Conservation (phyloP, 345 rosid genomes). For the Linum usitatissimum region DNA sequence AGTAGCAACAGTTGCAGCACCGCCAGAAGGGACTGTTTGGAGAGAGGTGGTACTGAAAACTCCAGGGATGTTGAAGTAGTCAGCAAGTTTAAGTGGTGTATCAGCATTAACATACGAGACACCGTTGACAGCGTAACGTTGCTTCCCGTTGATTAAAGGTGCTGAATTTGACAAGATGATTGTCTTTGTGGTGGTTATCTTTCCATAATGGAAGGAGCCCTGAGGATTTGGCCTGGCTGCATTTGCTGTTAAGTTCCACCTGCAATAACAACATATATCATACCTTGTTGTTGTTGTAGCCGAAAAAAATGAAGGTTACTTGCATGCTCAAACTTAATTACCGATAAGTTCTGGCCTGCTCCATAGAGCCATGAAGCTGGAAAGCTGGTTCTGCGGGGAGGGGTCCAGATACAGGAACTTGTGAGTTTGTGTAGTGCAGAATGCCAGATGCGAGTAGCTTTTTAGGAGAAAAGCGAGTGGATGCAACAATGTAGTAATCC, state of each 20-base stretch:
- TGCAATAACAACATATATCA: constrained; percentile 9
- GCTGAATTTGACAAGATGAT: constrained; percentile 61
- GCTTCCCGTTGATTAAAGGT: constrained; percentile 65
- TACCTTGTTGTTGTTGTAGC: not conserved
- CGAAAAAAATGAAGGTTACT: not conserved
- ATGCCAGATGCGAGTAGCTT: constrained; percentile 43
- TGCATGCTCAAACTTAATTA: constrained; percentile 5
- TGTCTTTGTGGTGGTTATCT: constrained; percentile 38
- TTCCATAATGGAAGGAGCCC: constrained; percentile 86
- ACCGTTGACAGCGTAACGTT: constrained; percentile 66
- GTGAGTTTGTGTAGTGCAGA: constrained; percentile 59
- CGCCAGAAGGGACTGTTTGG: constrained; percentile 41
- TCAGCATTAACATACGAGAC: constrained; percentile 64
- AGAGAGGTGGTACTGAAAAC: constrained; percentile 44
- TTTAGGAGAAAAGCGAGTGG: constrained; percentile 38
- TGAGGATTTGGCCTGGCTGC: constrained; percentile 98
- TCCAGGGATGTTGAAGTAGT: constrained; percentile 56
- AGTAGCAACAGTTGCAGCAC: constrained; percentile 42
- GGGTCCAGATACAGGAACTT: constrained; percentile 52
- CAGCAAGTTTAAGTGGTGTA: constrained; percentile 85
- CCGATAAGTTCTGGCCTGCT: constrained; percentile 81
- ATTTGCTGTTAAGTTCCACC: constrained; percentile 87
- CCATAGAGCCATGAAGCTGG: constrained; percentile 58
- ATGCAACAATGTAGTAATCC: constrained; percentile 77
- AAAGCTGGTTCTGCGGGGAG: constrained; percentile 42